A percentile compares a stretch with the other conserved stretches of the same genome.
phyloP scores from a whole-genome alignment of 176 grass and related monocot genomes.

The Aegilops bicornis region DNA sequence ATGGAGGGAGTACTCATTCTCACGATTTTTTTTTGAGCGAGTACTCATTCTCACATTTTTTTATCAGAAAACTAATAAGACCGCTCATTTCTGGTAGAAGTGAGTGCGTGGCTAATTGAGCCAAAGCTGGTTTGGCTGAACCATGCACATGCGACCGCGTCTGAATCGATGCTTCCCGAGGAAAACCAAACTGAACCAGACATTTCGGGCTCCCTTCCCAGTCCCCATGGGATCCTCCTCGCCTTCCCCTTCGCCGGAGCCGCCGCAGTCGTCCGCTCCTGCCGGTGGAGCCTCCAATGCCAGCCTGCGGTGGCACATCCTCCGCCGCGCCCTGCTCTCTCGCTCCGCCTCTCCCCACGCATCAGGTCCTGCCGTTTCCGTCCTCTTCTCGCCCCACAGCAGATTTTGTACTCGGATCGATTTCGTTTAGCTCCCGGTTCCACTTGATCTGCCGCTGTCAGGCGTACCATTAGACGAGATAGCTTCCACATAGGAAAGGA shows the following conservation, averaged over 20 bases:
- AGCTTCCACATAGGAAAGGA: not conserved
- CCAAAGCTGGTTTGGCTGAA: not conserved
- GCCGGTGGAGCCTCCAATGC: constrained; percentile 39
- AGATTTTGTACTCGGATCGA: not conserved
- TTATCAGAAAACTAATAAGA: too few relatives aligned
- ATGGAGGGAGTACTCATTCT: too few relatives aligned
- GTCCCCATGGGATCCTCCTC: constrained; percentile 32
- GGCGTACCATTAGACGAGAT: not conserved
- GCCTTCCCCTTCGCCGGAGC: not conserved
- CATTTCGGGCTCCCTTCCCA: not conserved
- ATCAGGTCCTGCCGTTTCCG: constrained; percentile 28
- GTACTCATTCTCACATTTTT: too few relatives aligned
- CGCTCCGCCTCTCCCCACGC: constrained; percentile 29
- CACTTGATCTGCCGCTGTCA: not conserved
- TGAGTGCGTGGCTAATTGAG: too few relatives aligned
- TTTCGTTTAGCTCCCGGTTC: constrained; percentile 1
- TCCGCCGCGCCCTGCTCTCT: constrained; percentile 51
- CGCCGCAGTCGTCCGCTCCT: constrained; percentile 5
- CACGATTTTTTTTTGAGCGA: too few relatives aligned
- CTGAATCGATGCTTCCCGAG: not conserved
- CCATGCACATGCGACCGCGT: not conserved
- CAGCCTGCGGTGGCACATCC: constrained; percentile 61
- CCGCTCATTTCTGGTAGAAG: too few relatives aligned
- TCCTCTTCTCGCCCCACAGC: not conserved
- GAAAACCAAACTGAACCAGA: not conserved